These are phyloP conservation scores for Aspergillus haitiensis DNA, from an alignment of 495 filamentous ascomycete genomes.

Conservation along the genomic window DNA sequence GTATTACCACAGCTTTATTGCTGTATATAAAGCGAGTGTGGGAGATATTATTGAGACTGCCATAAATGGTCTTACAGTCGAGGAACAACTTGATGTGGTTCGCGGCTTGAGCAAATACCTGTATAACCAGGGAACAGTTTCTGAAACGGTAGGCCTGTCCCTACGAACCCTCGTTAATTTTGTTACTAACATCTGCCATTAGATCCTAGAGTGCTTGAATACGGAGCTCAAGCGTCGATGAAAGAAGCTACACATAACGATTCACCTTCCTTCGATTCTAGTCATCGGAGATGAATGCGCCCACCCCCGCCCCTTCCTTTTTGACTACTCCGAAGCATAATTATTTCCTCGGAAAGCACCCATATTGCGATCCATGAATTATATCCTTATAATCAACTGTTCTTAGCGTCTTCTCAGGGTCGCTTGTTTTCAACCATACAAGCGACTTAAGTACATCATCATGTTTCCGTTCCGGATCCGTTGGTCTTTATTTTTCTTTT, in stretches of 20 bases:
- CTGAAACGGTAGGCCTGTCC: constrained; percentile 54
- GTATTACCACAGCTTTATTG: constrained; percentile 98
- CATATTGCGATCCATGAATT: constrained; percentile 15
- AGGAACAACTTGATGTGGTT: constrained; percentile 88
- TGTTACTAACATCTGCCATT: constrained; percentile 18
- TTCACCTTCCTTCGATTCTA: constrained; percentile 24
- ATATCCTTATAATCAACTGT: constrained; percentile 20
- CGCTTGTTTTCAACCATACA: neutral
- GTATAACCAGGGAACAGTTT: constrained; percentile 75
- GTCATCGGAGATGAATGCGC: constrained; percentile 12
- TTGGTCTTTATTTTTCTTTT: neutral
- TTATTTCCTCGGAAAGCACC: constrained; percentile 9
- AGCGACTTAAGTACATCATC: neutral
- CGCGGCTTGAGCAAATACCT: constrained; percentile 81
- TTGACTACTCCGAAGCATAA: neutral
- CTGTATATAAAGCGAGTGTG: constrained; percentile 74
- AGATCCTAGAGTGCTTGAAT: constrained; percentile 47
- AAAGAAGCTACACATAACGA: constrained; percentile 24
- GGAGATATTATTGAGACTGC: constrained; percentile 85
- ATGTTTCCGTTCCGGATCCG: neutral
- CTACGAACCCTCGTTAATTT: neutral
- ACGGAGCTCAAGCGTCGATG: constrained; percentile 45
- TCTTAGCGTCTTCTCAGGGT: constrained; percentile 4
- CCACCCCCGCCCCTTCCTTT: constrained; percentile 1
- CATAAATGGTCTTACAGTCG: constrained; percentile 76